Base-by-base conservation (phyloP, 2,329 filamentous ascomycete species). In the Bipolaris zeicola region DNA sequence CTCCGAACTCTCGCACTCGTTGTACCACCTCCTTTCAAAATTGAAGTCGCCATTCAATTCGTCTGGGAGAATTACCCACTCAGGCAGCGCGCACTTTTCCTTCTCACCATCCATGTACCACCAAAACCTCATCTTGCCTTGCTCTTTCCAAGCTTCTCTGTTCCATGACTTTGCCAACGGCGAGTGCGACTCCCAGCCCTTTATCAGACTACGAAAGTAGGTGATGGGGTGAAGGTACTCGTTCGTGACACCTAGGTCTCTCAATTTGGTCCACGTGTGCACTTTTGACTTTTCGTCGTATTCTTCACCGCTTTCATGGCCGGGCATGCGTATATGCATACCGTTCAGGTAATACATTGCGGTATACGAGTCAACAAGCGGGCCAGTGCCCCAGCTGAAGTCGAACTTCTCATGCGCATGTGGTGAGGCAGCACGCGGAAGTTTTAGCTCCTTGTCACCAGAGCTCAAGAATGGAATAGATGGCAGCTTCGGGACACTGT, bases 191-290 rank as follows among this genome's bases (percentile, higher is more conserved):
- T 73, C 67, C 52, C 56, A 60, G n/a, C 64, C 67, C 26, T 59
- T 65, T 13, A 71, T 57, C 7, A 70, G 51, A 16, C 61, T 57
- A 51, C 73, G 73, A 31, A 69, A 66, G 39, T 66, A 52, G 10
- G 69, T 70, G 11, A 76, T 64, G 5, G 81, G 77, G 56, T 83
- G 81, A 8, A 83, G 78, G 58, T 82, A 83, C 61, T 83, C 81
- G 56, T 80, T 74, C 3, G 81, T 83, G 7, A 79, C 68, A 10
- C 75, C 70, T 6, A 81, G 64, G 0, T 74, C 71, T 5, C 73
- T 65, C 6, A 78, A 66, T 0, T 78, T 79, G 5, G 66, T 60
- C 14, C 69, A 67, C 16, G 75, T 76, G 13, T 70, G 73, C 6
- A 69, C 65, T 1, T 76, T 73, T 46, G 77, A 69, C 1, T 75